Conservation (phyloP, 345 rosid species). For the Conringia planisiliqua region DNA sequence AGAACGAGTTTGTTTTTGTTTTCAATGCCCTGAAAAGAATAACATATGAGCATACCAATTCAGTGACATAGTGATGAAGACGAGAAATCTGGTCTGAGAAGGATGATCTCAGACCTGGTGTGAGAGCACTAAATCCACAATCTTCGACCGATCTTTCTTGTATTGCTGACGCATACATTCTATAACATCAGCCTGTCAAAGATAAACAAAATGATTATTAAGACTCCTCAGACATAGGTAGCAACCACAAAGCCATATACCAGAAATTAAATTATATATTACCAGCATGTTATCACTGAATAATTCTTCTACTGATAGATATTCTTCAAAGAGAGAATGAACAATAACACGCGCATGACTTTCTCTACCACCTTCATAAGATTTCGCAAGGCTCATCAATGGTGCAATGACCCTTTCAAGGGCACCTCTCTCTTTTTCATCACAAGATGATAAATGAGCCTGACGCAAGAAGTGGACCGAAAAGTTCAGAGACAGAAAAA, state of each 20-base stretch:
- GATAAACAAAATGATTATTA: neutral
- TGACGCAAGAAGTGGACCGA: conserved; percentile 34
- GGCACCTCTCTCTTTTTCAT: conserved; percentile 78
- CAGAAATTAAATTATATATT: neutral
- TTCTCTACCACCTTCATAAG: conserved; percentile 97
- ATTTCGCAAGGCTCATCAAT: conserved; percentile 78
- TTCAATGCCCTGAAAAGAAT: conserved; percentile 64
- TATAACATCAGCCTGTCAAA: conserved; percentile 86
- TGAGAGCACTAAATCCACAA: conserved; percentile 93
- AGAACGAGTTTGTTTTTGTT: conserved; percentile 85
- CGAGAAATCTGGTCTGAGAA: neutral
- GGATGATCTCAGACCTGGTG: conserved; percentile 67
- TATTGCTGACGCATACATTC: conserved; percentile 93
- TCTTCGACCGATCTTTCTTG: conserved; percentile 81
- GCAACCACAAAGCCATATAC: neutral
- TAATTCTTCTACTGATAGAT: conserved; percentile 84
- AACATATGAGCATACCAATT: neutral
- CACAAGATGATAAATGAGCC: conserved; percentile 62
- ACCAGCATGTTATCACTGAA: conserved; percentile 91
- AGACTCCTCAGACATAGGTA: neutral
- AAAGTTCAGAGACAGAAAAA: neutral
- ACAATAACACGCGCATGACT: conserved; percentile 91
- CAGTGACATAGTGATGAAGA: neutral
- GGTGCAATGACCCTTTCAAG: conserved; percentile 97
- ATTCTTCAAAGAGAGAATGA: conserved; percentile 90